phyloP scores from a whole-genome alignment of 75 land plant species.

The Cunninghamia lanceolata region DNA sequence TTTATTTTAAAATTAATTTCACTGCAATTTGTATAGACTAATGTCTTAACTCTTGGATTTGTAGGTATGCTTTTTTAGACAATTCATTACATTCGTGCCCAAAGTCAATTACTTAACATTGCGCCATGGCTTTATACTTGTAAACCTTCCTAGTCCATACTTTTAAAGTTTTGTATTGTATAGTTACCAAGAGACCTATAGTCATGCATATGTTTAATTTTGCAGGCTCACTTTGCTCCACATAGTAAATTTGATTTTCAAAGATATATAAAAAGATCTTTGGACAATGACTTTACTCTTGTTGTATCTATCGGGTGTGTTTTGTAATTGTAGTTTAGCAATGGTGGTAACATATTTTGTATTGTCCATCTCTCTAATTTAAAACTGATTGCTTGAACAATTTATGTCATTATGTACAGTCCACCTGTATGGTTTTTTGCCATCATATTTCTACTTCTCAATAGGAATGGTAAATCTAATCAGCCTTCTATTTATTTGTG shows the following conservation, averaged over 20 bases:
- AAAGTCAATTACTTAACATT: constrained; percentile 76
- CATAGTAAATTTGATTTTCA: constrained; percentile 45
- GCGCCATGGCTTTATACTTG: constrained; percentile 79
- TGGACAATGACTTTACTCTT: constrained; percentile 70
- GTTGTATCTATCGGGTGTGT: constrained; percentile 61
- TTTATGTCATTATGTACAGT: constrained; percentile 31
- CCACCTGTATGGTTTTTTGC: constrained; percentile 63
- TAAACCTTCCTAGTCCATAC: constrained; percentile 17
- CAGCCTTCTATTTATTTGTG: background rate
- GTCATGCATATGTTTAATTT: too few relatives aligned
- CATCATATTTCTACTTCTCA: constrained; percentile 61
- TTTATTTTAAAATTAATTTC: too few relatives aligned
- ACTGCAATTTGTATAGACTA: too few relatives aligned
- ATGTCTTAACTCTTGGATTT: constrained; percentile 4
- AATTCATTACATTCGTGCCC: constrained; percentile 64
- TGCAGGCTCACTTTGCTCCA: too few relatives aligned
- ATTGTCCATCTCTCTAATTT: background rate
- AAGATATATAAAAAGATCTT: constrained; percentile 48
- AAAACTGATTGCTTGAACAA: background rate
- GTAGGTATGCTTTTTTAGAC: constrained; percentile 83
- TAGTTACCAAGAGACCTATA: too few relatives aligned
- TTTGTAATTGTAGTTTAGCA: too few relatives aligned
- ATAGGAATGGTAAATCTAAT: constrained; percentile 43
- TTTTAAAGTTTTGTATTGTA: too few relatives aligned
- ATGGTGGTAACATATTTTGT: background rate